Conservation (phyloP, 371 early-diverging fungal genomes). For the Synchytrium microbalum region DNA sequence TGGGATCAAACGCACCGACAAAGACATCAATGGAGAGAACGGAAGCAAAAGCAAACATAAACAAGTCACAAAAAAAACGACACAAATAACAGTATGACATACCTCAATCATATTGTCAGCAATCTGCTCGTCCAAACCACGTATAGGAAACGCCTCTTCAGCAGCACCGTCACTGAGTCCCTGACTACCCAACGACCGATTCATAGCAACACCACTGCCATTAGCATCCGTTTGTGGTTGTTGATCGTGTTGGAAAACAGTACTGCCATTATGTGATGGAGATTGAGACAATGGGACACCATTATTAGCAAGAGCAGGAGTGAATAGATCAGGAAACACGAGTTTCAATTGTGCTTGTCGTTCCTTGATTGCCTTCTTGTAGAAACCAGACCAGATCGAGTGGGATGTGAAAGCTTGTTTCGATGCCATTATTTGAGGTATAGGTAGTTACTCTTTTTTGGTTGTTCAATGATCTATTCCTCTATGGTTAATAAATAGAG, state of each 20-base stretch:
- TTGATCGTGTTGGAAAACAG: not conserved
- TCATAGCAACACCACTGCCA: not conserved
- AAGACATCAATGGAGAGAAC: not conserved
- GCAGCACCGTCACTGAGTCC: not conserved
- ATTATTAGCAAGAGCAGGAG: constrained; percentile 19
- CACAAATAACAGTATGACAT: no score
- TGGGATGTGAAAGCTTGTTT: not conserved
- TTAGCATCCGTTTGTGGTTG: not conserved
- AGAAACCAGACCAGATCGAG: constrained; percentile 56
- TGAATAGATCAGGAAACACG: constrained; percentile 45
- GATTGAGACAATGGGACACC: constrained; percentile 17
- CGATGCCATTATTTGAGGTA: no score
- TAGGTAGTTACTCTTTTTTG: no score
- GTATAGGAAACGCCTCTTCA: constrained; percentile 36
- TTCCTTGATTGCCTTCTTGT: constrained; percentile 58
- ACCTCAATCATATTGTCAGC: constrained; percentile 62
- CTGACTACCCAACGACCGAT: not conserved
- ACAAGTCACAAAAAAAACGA: not conserved
- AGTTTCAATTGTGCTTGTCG: constrained; percentile 50
- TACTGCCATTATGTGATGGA: constrained; percentile 16
- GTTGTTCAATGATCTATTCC: no score
- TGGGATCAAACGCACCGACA: constrained; percentile 19
- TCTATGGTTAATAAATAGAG: no score
- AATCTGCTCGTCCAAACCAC: constrained; percentile 49
- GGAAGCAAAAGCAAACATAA: no score